A percentile compares a stretch with the other conserved stretches of the same genome.
Evolutionary conservation across 345 rosid species (phyloP).

Genomic region (Dovyalis caffra): DNA sequence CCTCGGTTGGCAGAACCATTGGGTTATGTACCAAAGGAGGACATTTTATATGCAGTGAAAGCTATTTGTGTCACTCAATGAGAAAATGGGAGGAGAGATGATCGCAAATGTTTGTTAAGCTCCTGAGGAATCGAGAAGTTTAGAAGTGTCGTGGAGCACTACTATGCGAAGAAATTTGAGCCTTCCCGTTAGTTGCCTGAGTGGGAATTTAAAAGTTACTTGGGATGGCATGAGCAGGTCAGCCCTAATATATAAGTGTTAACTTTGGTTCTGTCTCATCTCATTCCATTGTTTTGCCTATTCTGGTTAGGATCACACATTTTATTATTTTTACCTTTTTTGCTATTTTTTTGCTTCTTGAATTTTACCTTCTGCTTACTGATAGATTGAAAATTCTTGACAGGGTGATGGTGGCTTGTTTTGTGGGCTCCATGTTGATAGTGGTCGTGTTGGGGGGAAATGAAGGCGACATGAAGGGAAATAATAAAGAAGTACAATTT

Average conservation of each 20-base stretch:
- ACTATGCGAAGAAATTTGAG: slow-evolving; percentile 88
- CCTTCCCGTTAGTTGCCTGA: slow-evolving; percentile 74
- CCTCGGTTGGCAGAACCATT: slow-evolving; percentile 77
- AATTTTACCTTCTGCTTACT: background rate
- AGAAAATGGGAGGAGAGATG: slow-evolving; percentile 97
- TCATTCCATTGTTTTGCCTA: background rate
- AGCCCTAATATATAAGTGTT: background rate
- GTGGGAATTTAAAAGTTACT: slow-evolving; percentile 93
- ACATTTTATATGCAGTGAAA: slow-evolving; percentile 85
- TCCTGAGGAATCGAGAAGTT: slow-evolving; percentile 96
- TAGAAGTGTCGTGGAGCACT: slow-evolving; percentile 77
- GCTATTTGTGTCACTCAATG: slow-evolving; percentile 95
- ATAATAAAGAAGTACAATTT: slow-evolving; percentile 86
- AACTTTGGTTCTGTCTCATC: background rate
- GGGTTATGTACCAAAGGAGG: slow-evolving; percentile 91
- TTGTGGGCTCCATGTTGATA: slow-evolving; percentile 90
- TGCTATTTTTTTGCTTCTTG: background rate
- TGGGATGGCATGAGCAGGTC: slow-evolving; percentile 99
- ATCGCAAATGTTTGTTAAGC: slow-evolving; percentile 82
- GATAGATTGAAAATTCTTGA: slow-evolving; percentile 17
- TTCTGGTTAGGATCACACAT: background rate
- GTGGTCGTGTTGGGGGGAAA: slow-evolving; percentile 86
- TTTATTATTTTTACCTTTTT: background rate
- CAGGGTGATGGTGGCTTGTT: slow-evolving; percentile 87
- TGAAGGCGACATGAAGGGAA: slow-evolving; percentile 87